Base-by-base conservation (phyloP, 192 early-diverging fungal genomes). In the Jimgerdemannia lactiflua region DNA sequence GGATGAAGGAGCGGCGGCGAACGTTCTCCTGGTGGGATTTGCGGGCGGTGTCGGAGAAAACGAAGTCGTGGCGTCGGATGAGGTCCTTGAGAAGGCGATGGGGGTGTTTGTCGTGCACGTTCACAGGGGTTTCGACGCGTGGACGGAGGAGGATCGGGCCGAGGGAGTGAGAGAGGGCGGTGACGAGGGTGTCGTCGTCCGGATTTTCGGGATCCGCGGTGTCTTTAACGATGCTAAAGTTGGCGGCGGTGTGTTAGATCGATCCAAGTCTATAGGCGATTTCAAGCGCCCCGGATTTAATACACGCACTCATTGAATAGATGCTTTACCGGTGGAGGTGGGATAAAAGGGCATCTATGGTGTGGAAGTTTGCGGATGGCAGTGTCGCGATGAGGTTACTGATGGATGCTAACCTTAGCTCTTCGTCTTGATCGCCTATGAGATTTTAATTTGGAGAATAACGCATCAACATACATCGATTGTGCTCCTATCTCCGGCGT, bases 71-170 rank as follows among this genome's bases (percentile, higher is more conserved):
- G 65, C 84, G 80, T 41, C 79, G 77, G 44, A 87, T 77, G 65
- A 88, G 72, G 29, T 89, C 86, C 8, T 78, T 79, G 39, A 85
- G 65, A 69, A 87, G 77, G 18, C 78, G 69, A 14, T 70, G 70
- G 9, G 85, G 82, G 8, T 85, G 83, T 29, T 79, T 80, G 63
- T 86, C 87, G 29, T 80, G 78, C 63, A 86, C 19, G 1, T 82
- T 86, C 19, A 81, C 76, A 42, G 75, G 74, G 7, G 82, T 78
- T 65, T 85, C 82, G 19, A 79, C 70, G 39, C 80, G 71, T 4
- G 86, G 79, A 42, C 84, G 77, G 69, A 89, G 67, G 43, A 89
- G 70, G n/a, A 87, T 78, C 9, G 81, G 76, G 39, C 88, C 88
- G 70, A 86, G 82, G 2, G 82, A 76, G 43, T 87, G 86, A 17